Conservation (phyloP, 805 yeast genomes). For the Candida lessepsii region DNA sequence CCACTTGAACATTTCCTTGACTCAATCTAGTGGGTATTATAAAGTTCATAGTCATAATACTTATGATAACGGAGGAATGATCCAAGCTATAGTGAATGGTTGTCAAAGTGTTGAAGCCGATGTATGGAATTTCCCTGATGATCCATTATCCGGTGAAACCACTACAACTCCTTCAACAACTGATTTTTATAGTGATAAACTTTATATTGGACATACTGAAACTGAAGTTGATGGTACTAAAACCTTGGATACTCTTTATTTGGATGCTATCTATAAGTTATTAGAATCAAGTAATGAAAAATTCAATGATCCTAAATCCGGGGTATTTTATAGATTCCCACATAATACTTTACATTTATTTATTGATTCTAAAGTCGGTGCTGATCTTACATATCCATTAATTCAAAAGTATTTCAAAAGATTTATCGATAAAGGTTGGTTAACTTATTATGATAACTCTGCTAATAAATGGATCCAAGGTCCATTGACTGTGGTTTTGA, state of each 20-base stretch:
- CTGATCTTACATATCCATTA: conserved; percentile 44
- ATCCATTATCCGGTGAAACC: conserved; percentile 22
- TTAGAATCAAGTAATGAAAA: conserved; percentile 47
- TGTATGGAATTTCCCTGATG: conserved; percentile 42
- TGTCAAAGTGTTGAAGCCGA: conserved; percentile 64
- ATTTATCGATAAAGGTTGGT: conserved; percentile 46
- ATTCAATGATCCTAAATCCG: conserved; percentile 20
- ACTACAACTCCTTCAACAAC: conserved; percentile 28
- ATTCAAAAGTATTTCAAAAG: conserved; percentile 48
- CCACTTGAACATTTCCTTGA: conserved; percentile 1
- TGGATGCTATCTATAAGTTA: conserved; percentile 50
- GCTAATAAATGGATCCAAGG: conserved; percentile 38
- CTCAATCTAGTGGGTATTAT: not conserved
- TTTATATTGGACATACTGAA: conserved; percentile 64
- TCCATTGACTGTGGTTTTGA: conserved; percentile 61
- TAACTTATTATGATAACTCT: conserved; percentile 47
- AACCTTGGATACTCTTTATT: conserved; percentile 50
- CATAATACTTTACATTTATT: conserved; percentile 54
- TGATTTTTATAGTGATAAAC: conserved; percentile 24
- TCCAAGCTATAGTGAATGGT: conserved; percentile 51
- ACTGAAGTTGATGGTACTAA: conserved; percentile 43
- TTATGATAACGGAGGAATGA: conserved; percentile 7
- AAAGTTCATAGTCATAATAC: conserved; percentile 10
- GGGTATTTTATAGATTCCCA: conserved; percentile 42
- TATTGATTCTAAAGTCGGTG: conserved; percentile 61